Evolutionary conservation across 805 yeast genomes (phyloP).

Genomic region (Candida corydali): DNA sequence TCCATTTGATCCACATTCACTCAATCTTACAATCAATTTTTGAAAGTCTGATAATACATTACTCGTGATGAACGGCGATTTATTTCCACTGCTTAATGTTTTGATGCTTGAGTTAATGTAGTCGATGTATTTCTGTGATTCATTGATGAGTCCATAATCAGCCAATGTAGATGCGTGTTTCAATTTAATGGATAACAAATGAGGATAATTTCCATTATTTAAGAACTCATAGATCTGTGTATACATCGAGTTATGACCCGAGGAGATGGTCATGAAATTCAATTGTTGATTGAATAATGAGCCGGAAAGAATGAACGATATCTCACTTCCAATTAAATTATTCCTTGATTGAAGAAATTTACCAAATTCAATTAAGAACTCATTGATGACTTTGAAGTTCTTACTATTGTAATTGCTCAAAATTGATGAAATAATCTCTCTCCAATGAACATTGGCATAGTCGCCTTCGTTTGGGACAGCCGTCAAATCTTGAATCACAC

Average conservation of each 20-base stretch:
- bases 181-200: conserved; percentile 56
- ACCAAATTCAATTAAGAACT: conserved; percentile 51
- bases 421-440: conserved; percentile 39
- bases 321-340: conserved; percentile 33
- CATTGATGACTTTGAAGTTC: too few relatives aligned
- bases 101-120: conserved; percentile 32
- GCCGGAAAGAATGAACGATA: conserved; percentile 46
- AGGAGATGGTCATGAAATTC: conserved; percentile 11
- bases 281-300: conserved; percentile 27
- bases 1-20: conserved; percentile 38
- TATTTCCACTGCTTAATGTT: conserved; percentile 22
- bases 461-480: conserved; percentile 36
- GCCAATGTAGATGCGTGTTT: conserved; percentile 66
- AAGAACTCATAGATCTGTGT: conserved; percentile 70
- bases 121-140: conserved; percentile 65
- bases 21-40: conserved; percentile 41
- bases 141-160: conserved; percentile 57
- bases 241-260: conserved; percentile 36
- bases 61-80: conserved; percentile 25
- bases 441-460: conserved; percentile 54
- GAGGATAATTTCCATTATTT: conserved; percentile 40
- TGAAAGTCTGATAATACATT: conserved; percentile 27
- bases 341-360: conserved; percentile 32
- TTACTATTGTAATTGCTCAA: conserved; percentile 26
- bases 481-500: conserved; percentile 48